Base-by-base conservation (phyloP, 257 asterid species). In the Knoxia roxburghii region DNA sequence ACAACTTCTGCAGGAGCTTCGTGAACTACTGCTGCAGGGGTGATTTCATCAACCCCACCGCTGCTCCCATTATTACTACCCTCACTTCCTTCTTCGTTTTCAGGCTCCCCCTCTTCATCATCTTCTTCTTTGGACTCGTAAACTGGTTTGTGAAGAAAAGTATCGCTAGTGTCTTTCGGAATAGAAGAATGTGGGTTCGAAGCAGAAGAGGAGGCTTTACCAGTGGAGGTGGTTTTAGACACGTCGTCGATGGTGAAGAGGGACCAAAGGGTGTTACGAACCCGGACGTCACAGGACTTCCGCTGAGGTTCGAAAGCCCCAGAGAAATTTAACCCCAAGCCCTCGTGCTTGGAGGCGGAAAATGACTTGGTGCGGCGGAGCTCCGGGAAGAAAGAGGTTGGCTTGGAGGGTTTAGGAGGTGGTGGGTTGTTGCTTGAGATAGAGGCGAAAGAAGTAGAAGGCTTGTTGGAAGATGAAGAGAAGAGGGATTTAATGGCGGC, bases 271-370 rank as follows among this genome's bases (percentile, higher is more conserved):
- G 95, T 81, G 59, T 66, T 87, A 46, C 93, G 83, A 3, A 54
- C 94, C 53, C 98, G 81, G 65, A 91, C 98, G 83, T 91, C 96
- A 68, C 95, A 87, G 21, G 98, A 91, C 78, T 89, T 91, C 24
- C 96, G 81, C 75, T 87, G 90, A 21, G 98, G 98, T 76, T 91
- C 95, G 54, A 83, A 79, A 8, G 81, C 72, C 24, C 73, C 69
- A 10, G 74, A 55, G 74, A 68, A 69, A 63, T 66, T 76, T 23
- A 72, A 80, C 61, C 89, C 89, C 26, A 84, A 49, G 14, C 86
- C 88, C 64, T 87, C 98, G 79, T 91, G 90, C 60, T 85, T 91
- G 17, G 97, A 86, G 45, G 96, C 94, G 5, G 94, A 89, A 75
- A 85, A 91, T 3, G 95, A 91, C 77, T 91, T 87, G 0, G 96